Evolutionary conservation across 805 yeast genomes (phyloP).

Genomic region (Saccharomyces eubayanus): DNA sequence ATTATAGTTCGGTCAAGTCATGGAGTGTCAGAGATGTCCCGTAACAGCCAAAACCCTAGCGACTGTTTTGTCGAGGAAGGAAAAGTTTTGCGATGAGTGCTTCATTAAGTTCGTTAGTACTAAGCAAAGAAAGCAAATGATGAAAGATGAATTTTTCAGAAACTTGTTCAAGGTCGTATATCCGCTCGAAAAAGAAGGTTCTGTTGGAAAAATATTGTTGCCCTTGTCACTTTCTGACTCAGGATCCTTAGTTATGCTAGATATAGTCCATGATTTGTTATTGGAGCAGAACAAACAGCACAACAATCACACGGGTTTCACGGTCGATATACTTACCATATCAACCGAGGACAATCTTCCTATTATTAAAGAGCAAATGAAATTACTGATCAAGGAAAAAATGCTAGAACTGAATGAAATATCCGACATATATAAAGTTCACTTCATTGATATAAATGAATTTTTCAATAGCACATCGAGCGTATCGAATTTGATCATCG

Average conservation of each 20-base stretch:
- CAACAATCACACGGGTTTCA: slow-evolving; percentile 62
- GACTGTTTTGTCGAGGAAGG: slow-evolving; percentile 25
- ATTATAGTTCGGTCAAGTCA: not conserved
- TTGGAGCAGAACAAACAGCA: slow-evolving; percentile 55
- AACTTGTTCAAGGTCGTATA: slow-evolving; percentile 46
- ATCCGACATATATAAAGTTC: slow-evolving; percentile 18
- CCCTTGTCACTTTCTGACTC: slow-evolving; percentile 55
- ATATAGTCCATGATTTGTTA: slow-evolving; percentile 52
- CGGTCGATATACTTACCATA: slow-evolving; percentile 38
- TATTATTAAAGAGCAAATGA: slow-evolving; percentile 10
- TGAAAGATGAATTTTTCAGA: slow-evolving; percentile 54
- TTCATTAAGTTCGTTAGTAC: slow-evolving; percentile 65
- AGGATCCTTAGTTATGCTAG: slow-evolving; percentile 61
- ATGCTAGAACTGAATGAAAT: slow-evolving; percentile 13
- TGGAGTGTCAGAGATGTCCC: slow-evolving; percentile 22
- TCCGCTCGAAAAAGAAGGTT: slow-evolving; percentile 30
- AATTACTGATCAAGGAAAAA: slow-evolving; percentile 23
- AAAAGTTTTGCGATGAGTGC: slow-evolving; percentile 38
- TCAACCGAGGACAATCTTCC: slow-evolving; percentile 33
- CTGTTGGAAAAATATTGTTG: slow-evolving; percentile 38
- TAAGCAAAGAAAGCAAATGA: slow-evolving; percentile 75
- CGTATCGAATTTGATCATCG: slow-evolving; percentile 25
- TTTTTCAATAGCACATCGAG: slow-evolving; percentile 26
- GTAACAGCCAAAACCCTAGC: slow-evolving; percentile 4
- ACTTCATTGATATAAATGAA: slow-evolving; percentile 36